Conservation (phyloP, 495 filamentous ascomycete species). For the Cladorrhinum samala region DNA sequence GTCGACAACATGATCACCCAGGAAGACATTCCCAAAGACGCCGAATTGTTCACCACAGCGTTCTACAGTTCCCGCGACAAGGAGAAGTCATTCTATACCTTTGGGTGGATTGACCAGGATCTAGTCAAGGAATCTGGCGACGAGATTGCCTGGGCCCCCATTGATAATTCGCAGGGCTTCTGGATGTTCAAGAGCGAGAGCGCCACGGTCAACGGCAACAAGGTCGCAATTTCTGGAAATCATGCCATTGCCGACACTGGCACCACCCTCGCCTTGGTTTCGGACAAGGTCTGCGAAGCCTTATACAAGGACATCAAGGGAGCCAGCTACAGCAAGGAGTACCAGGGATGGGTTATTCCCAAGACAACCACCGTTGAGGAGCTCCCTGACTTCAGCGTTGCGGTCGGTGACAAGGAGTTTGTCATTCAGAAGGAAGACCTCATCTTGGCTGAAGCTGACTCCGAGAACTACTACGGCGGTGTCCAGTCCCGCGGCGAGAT, state of each 20-base stretch:
- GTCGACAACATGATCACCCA: conserved; percentile 73
- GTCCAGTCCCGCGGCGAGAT: conserved; percentile 65
- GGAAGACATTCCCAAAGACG: conserved; percentile 53
- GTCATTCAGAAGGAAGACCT: conserved; percentile 66
- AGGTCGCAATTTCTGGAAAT: conserved; percentile 52
- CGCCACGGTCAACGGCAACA: conserved; percentile 55
- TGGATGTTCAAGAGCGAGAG: conserved; percentile 63
- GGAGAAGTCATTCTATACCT: conserved; percentile 68
- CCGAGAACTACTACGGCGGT: conserved; percentile 60
- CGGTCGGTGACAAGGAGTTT: conserved; percentile 60
- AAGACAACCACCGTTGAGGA: conserved; percentile 46
- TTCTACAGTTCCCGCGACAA: conserved; percentile 60
- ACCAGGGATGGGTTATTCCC: conserved; percentile 68
- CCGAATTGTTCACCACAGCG: conserved; percentile 69
- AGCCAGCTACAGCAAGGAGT: conserved; percentile 52
- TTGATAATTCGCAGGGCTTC: conserved; percentile 67
- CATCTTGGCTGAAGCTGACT: conserved; percentile 55
- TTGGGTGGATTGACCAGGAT: conserved; percentile 68
- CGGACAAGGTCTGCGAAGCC: conserved; percentile 57
- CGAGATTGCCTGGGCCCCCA: conserved; percentile 55
- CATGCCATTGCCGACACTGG: conserved; percentile 78
- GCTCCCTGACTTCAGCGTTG: conserved; percentile 63
- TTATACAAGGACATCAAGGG: conserved; percentile 69
- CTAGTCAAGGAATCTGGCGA: conserved; percentile 49
- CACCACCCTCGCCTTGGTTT: conserved; percentile 65